These are phyloP conservation scores for Populus deltoides DNA, from an alignment of 345 rosid species.

Conservation along the genomic window DNA sequence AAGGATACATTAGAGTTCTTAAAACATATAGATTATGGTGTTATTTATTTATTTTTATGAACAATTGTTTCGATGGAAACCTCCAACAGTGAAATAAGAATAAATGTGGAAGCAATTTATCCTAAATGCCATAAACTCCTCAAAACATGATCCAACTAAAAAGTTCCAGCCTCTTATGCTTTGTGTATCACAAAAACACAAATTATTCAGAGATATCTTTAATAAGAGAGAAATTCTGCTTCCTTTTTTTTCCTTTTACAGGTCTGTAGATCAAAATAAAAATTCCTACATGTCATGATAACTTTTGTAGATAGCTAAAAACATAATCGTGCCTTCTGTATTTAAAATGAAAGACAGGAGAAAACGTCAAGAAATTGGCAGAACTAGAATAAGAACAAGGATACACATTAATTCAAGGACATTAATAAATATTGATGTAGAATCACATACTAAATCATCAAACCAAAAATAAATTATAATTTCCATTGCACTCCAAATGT, in stretches of 20 bases:
- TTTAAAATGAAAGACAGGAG: neutral
- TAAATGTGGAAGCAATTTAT: neutral
- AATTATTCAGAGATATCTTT: neutral
- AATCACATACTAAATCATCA: neutral
- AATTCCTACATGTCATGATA: neutral
- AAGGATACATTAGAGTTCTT: neutral
- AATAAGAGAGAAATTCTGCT: neutral
- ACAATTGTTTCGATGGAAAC: neutral
- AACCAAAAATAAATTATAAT: neutral
- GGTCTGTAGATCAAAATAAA: neutral
- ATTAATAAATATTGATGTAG: constrained; percentile 1
- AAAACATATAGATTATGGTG: neutral
- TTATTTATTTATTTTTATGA: neutral
- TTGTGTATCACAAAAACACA: neutral
- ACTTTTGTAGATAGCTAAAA: neutral
- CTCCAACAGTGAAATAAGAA: neutral
- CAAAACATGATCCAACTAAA: neutral
- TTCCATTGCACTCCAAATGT: neutral
- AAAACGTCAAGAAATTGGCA: neutral
- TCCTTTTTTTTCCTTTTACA: neutral
- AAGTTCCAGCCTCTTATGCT: neutral
- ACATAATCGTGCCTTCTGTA: neutral
- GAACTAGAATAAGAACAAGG: neutral
- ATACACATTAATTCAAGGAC: neutral
- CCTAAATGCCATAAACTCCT: neutral